Evolutionary conservation across 2,329 filamentous ascomycete species (phyloP), one percentile per base, ranked within the genome.

Genomic region (Colletotrichum chlorophyti): DNA sequence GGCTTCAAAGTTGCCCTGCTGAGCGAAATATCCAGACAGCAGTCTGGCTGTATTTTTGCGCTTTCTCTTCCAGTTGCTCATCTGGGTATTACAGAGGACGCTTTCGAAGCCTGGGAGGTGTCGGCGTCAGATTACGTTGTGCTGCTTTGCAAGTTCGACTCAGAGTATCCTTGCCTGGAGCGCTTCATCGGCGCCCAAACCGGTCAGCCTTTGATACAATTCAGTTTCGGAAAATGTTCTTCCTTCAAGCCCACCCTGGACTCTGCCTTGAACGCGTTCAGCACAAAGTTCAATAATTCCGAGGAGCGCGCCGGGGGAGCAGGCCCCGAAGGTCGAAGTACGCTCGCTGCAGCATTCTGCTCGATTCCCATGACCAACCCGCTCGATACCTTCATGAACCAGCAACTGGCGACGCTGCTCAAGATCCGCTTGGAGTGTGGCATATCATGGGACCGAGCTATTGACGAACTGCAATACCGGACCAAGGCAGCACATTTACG

Each of bases 101-200:
- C 86, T 1, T 83, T 91, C 72, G 81, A 89, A 66, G 90, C 92
- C 2, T 97, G 93, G 93, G 82, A 88, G 59, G 70, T 97, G 10
- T 73, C 83, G 12, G 73, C 79, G 0, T 72, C 79, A 0, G 88
- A 93, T 29, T 93, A 94, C 66, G 71, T 96, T 34, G 83, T 94
- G 5, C 77, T 96, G 5, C 76, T 97, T 19, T 81, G 95, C 38
- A 82, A 83, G 31, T 90, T 90, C 63, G 74, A 79, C 0, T 70
- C 72, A n/a, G 79, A 77, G 0, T 96, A 96, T 70, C 79, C 78
- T 27, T 75, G 76, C 3, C 75, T 90, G 45, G 81, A 88, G 14
- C 69, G 82, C 0, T 69, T 90, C 9, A 68, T 83, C 12, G 67
- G 71, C 70, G 75, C 51, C 68, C 79, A 53, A 67, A 69, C 34